These are phyloP conservation scores for Penicillium sp. DNA, from an alignment of 2,329 filamentous ascomycete species.

Conservation along the genomic window DNA sequence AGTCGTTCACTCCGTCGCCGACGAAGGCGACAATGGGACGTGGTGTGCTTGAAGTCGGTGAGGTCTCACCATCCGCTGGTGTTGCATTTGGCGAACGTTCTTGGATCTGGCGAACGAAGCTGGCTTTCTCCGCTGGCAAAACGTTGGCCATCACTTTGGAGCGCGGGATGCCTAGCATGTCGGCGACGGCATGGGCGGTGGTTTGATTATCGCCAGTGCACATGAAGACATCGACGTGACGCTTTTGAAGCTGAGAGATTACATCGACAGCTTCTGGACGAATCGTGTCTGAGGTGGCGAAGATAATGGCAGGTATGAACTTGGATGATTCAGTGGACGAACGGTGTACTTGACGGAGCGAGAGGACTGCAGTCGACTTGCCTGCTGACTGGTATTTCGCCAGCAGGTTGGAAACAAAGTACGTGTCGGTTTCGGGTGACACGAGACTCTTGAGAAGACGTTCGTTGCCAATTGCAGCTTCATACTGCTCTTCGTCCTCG, in stretches of 20 bases:
- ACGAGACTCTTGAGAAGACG: slow-evolving; percentile 36
- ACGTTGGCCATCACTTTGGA: slow-evolving; percentile 77
- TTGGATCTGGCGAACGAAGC: slow-evolving; percentile 36
- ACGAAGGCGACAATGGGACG: slow-evolving; percentile 67
- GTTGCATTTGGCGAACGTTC: slow-evolving; percentile 9
- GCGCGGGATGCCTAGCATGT: slow-evolving; percentile 62
- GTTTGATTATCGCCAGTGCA: slow-evolving; percentile 80
- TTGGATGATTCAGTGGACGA: slow-evolving; percentile 10
- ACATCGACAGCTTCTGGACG: slow-evolving; percentile 62
- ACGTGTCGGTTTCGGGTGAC: slow-evolving; percentile 27
- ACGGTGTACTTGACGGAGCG: slow-evolving; percentile 26
- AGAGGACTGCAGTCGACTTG: slow-evolving; percentile 40
- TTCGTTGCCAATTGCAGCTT: slow-evolving; percentile 52
- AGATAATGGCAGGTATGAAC: slow-evolving; percentile 51
- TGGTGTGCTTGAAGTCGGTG: background rate
- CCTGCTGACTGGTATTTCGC: slow-evolving; percentile 35
- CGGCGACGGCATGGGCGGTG: slow-evolving; percentile 73
- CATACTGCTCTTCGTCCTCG: slow-evolving; percentile 26
- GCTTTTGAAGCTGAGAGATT: slow-evolving; percentile 54
- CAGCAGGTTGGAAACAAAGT: slow-evolving; percentile 29
- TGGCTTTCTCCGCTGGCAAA: slow-evolving; percentile 67
- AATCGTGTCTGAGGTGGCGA: slow-evolving; percentile 73
- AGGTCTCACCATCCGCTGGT: background rate
- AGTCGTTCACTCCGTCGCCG: slow-evolving; percentile 80
- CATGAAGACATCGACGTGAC: slow-evolving; percentile 75